Base-by-base conservation (phyloP, 139 green algal species). In the Astrephomene gubernaculifera region DNA sequence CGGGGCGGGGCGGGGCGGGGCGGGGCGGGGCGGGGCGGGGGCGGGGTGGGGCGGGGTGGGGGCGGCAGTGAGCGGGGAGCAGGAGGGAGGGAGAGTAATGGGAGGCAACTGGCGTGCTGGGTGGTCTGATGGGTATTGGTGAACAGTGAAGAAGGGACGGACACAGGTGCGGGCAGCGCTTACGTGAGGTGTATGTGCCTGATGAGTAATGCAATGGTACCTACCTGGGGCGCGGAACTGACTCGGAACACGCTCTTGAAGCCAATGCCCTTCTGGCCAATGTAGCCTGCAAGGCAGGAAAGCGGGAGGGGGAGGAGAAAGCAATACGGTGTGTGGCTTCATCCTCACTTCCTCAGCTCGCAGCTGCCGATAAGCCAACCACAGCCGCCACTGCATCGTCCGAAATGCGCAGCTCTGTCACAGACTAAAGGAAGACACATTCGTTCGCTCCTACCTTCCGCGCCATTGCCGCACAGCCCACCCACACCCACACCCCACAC, bases 181-280 rank as follows among this genome's bases (percentile, higher is more conserved):
- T n/a, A n/a, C n/a, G n/a, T n/a, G n/a, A n/a, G n/a, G n/a, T n/a
- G 49, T 57, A 17, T 57, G 12, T 57, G 49, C 49, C 17, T 17
- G 14, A 25, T 57, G 12, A 57, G 12, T 57, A 12, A 57, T 57
- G 49, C 49, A 12, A 17, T 12, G 14, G 17, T 53, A 29, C 82
- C 21, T n/a, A 84, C 78, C 78, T 84, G 78, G 8, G 83, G 87
- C 6, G 53, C 53, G n/a, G 81, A 81, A 12, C 83, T 90, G 17
- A 93, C 80, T 17, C 87, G 49, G 79, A 93, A 93, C 24, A 93
- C 87, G 27, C 69, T 82, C 87, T 93, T 93, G 78, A 89, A 93
- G 61, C 90, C 90, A 25, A 93, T 91, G 35, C 90, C 87, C 85
- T 91, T 91, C 33, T 91, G 88, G 3, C 88, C 88, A 41, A 91